Conservation (phyloP, 2,329 filamentous ascomycete species). For the Sarocladiaceae sp. region DNA sequence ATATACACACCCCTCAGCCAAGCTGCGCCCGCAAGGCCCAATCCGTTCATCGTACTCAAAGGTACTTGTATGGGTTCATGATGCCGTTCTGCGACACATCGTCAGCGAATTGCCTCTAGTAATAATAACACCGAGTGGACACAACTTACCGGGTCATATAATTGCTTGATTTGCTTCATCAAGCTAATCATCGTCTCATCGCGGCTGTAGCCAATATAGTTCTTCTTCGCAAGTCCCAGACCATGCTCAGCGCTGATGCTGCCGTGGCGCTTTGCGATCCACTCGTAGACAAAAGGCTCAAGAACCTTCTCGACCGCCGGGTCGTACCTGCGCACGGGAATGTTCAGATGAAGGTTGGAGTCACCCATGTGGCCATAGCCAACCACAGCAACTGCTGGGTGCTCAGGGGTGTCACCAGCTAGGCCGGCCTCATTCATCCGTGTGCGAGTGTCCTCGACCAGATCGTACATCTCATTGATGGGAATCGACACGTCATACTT, state of each 20-base stretch:
- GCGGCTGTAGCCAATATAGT: conserved; percentile 89
- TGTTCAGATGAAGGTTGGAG: conserved; percentile 89
- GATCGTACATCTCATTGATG: conserved; percentile 75
- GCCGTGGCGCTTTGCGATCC: conserved; percentile 82
- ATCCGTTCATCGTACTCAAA: conserved; percentile 39
- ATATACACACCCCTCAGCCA: not conserved
- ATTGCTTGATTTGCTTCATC: conserved; percentile 92
- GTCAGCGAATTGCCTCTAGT: conserved; percentile 25
- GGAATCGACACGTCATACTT: conserved; percentile 98
- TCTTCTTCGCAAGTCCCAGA: conserved; percentile 90
- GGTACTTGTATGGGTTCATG: conserved; percentile 99
- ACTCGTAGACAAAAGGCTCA: conserved; percentile 97
- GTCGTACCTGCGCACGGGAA: conserved; percentile 78
- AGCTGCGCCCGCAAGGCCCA: not conserved
- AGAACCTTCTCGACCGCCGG: conserved; percentile 80
- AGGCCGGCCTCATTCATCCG: conserved; percentile 71
- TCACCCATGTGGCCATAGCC: conserved; percentile 99
- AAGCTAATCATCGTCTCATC: conserved; percentile 80
- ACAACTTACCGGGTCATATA: conserved; percentile 83
- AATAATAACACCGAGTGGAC: conserved; percentile 16
- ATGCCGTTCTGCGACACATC: conserved; percentile 71
- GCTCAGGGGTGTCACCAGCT: conserved; percentile 68
- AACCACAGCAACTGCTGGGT: conserved; percentile 83
- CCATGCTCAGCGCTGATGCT: conserved; percentile 98
- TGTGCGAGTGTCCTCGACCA: conserved; percentile 80